Percentiles rank a stretch among this genome's conserved stretches.
phyloP scores from a whole-genome alignment of 1,284 basidiomycete genomes.

The Quambalaria eucalypti region DNA sequence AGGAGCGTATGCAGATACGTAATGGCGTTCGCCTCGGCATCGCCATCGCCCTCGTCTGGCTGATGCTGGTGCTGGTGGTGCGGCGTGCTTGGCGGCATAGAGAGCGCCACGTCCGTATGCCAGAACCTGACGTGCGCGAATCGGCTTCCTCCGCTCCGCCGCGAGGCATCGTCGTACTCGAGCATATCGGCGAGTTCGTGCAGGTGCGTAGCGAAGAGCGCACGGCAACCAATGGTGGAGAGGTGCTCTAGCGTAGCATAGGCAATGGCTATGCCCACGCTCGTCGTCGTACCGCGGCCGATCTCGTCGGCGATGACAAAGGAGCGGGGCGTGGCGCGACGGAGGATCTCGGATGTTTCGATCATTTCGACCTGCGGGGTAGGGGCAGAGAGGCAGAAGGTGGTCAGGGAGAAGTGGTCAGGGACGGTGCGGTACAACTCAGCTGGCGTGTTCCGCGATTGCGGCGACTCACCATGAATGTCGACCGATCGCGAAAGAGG shows the following conservation, averaged over 20 bases:
- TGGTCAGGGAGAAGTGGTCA: not conserved
- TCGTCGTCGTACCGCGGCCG: conserved; percentile 83
- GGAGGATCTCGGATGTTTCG: conserved; percentile 55
- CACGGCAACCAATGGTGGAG: conserved; percentile 65
- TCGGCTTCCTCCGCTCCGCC: not conserved
- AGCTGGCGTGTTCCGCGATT: conserved; percentile 51
- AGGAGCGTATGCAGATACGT: conserved; percentile 72
- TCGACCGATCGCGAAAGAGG: conserved; percentile 79
- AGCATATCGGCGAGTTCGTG: conserved; percentile 79
- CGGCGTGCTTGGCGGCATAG: conserved; percentile 25
- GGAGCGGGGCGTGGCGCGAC: conserved; percentile 54
- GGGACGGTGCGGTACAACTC: no score
- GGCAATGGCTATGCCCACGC: conserved; percentile 84
- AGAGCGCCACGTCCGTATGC: conserved; percentile 74
- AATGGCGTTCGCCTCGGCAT: conserved; percentile 50
- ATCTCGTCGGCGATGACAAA: conserved; percentile 58
- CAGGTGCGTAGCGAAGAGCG: conserved; percentile 93
- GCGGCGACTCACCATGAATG: conserved; percentile 62
- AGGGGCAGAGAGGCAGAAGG: not conserved
- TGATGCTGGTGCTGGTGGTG: no score
- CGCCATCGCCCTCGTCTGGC: no score
- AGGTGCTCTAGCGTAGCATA: conserved; percentile 82
- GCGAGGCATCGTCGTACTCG: conserved; percentile 9
- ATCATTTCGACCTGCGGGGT: conserved; percentile 46
- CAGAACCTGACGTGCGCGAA: conserved; percentile 60